Percentiles rank a stretch among this genome's conserved stretches.
These are phyloP conservation scores for Takakia lepidozioides DNA, from an alignment of 225 moss, liverwort and hornwort species.

Conservation along the genomic window DNA sequence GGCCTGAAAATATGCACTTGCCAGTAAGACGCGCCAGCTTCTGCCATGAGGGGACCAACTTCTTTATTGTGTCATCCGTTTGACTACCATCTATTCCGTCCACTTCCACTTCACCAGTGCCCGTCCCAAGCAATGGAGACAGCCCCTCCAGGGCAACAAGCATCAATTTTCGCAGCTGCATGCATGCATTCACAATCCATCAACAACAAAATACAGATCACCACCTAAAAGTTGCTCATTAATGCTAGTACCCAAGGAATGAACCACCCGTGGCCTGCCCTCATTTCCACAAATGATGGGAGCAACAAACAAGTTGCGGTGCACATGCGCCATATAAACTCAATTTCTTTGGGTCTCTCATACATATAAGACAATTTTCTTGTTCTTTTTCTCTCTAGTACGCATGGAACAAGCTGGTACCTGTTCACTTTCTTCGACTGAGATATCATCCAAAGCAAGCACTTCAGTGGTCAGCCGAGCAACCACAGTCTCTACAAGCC, in stretches of 20 bases:
- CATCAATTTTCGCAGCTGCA: constrained; percentile 74
- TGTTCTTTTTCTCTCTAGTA: too few relatives aligned
- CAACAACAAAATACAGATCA: not conserved
- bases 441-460: constrained; percentile 68
- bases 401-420: too few relatives aligned
- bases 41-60: constrained; percentile 48
- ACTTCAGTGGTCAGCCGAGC: constrained; percentile 59
- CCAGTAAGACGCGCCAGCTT: constrained; percentile 74
- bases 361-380: too few relatives aligned
- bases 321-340: too few relatives aligned
- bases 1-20: constrained; percentile 10
- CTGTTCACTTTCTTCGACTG: constrained; percentile 79
- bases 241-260: too few relatives aligned
- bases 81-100: constrained; percentile 32
- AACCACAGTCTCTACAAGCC: constrained; percentile 57
- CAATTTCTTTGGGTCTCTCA: too few relatives aligned
- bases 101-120: constrained; percentile 30
- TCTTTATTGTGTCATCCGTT: constrained; percentile 11
- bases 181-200: constrained; percentile 4
- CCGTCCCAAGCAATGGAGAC: constrained; percentile 31
- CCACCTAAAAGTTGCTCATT: too few relatives aligned
- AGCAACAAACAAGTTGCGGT: too few relatives aligned
- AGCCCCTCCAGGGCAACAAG: constrained; percentile 40
- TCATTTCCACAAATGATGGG: too few relatives aligned
- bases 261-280: too few relatives aligned